These are phyloP conservation scores for Hura crepitans DNA, from an alignment of 441 rosid genomes.

Conservation along the genomic window DNA sequence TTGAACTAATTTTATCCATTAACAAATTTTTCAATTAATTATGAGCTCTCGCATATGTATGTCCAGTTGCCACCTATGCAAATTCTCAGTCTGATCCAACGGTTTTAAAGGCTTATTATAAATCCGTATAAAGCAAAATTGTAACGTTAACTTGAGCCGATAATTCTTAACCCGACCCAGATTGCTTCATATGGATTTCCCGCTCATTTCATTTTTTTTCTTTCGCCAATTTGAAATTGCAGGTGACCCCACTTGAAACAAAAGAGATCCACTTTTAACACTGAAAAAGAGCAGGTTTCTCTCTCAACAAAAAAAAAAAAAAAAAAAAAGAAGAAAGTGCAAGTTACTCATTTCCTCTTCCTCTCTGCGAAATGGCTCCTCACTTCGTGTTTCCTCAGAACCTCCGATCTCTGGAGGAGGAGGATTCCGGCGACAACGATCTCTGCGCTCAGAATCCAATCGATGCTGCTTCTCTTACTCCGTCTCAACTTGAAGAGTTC, in stretches of 20 bases:
- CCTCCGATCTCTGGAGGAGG: slow-evolving; percentile 65
- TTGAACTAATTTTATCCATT: too few species aligned
- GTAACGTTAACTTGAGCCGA: too few species aligned
- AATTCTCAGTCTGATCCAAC: too few species aligned
- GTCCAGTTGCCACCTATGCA: too few species aligned
- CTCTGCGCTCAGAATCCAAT: slow-evolving; percentile 52
- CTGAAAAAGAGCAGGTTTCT: background rate
- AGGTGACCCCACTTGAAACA: background rate
- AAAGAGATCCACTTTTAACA: too few species aligned
- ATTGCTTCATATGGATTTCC: background rate
- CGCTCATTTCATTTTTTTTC: slow-evolving; percentile 13
- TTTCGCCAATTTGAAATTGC: slow-evolving; percentile 12
- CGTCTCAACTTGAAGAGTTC: slow-evolving; percentile 75
- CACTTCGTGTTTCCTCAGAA: slow-evolving; percentile 68
- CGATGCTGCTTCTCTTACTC: slow-evolving; percentile 53
- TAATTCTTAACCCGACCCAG: background rate
- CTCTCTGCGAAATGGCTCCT: slow-evolving; percentile 50
- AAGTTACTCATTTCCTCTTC: background rate
- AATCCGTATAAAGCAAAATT: too few species aligned
- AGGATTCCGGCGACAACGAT: slow-evolving; percentile 35
- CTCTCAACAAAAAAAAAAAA: too few species aligned
- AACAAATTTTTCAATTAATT: too few species aligned
- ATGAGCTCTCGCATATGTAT: too few species aligned
- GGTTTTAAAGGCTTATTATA: too few species aligned
- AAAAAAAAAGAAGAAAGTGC: too few species aligned